These are phyloP conservation scores for Exophiala bonariae DNA, from an alignment of 2,329 filamentous ascomycete species.

Conservation along the genomic window DNA sequence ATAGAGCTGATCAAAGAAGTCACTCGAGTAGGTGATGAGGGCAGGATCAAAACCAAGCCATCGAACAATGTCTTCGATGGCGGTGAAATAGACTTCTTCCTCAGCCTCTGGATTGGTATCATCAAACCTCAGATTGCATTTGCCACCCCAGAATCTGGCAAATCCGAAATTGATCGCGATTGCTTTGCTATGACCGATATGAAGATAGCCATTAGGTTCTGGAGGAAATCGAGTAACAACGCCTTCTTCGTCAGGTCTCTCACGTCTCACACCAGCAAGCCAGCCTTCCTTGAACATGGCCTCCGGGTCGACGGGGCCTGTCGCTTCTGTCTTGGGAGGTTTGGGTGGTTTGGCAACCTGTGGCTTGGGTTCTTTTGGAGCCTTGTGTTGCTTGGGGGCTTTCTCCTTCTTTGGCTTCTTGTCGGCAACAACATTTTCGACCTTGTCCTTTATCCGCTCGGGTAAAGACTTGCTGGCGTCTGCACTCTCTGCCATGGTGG, in stretches of 20 bases:
- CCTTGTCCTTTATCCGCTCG: constrained; percentile 38
- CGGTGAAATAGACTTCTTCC: constrained; percentile 82
- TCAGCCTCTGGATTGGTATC: constrained; percentile 95
- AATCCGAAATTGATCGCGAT: constrained; percentile 97
- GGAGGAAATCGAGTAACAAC: constrained; percentile 73
- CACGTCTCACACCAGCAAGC: constrained; percentile 69
- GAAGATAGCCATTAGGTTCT: constrained; percentile 89
- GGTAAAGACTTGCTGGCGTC: constrained; percentile 20
- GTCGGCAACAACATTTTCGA: constrained; percentile 30
- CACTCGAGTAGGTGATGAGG: constrained; percentile 81
- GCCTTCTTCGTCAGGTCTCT: constrained; percentile 57
- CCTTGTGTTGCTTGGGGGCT: constrained; percentile 40
- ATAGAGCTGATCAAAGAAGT: constrained; percentile 87
- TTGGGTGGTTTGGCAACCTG: constrained; percentile 29
- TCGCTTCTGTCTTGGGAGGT: constrained; percentile 31
- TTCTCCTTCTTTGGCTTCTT: constrained; percentile 41
- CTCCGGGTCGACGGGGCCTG: constrained; percentile 47
- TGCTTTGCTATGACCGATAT: constrained; percentile 92
- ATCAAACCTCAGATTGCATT: constrained; percentile 78
- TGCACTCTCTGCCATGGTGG: constrained; percentile 22
- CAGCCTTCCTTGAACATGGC: constrained; percentile 81
- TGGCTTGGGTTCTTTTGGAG: constrained; percentile 32
- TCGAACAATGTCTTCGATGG: constrained; percentile 82
- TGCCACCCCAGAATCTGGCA: constrained; percentile 77
- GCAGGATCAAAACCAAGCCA: constrained; percentile 85